A percentile compares a stretch with the other conserved stretches of the same genome.
These are phyloP conservation scores for Salix koriyanagi DNA, from an alignment of 345 rosid genomes.

Conservation along the genomic window DNA sequence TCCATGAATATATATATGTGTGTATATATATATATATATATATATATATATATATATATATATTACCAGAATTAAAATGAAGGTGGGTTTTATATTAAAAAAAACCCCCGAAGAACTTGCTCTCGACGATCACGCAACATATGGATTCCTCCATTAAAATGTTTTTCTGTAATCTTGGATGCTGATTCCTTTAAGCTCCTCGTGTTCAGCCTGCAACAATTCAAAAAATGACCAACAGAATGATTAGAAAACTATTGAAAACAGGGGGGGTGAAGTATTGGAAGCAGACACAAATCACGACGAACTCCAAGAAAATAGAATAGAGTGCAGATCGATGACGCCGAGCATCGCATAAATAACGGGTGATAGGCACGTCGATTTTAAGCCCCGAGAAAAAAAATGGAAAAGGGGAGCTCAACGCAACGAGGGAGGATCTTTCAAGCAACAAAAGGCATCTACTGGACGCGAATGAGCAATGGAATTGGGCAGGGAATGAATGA, in stretches of 20 bases:
- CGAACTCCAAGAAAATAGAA: background rate
- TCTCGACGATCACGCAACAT: background rate
- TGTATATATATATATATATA: too few relatives aligned
- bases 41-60: too few relatives aligned
- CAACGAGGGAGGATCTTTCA: background rate
- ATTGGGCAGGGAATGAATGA: background rate
- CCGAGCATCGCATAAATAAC: background rate
- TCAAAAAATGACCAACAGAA: background rate
- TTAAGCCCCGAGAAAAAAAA: background rate
- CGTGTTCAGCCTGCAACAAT: background rate
- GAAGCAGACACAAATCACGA: background rate
- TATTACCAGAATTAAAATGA: too few relatives aligned
- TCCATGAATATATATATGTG: background rate
- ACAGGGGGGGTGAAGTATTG: background rate
- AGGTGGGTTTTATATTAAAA: too few relatives aligned
- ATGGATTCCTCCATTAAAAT: background rate
- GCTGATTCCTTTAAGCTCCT: background rate
- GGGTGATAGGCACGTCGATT: background rate
- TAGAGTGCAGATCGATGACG: background rate
- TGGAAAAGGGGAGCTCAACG: background rate
- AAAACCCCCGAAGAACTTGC: too few relatives aligned
- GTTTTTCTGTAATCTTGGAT: background rate
- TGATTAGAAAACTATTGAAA: background rate
- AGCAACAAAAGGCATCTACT: constrained; percentile 4
- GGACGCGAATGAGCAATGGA: constrained; percentile 5